Percentiles rank a stretch among this genome's conserved stretches.
Evolutionary conservation across 176 grass and related monocot species (phyloP).

Genomic region (Ampelocalamus luodianensis): DNA sequence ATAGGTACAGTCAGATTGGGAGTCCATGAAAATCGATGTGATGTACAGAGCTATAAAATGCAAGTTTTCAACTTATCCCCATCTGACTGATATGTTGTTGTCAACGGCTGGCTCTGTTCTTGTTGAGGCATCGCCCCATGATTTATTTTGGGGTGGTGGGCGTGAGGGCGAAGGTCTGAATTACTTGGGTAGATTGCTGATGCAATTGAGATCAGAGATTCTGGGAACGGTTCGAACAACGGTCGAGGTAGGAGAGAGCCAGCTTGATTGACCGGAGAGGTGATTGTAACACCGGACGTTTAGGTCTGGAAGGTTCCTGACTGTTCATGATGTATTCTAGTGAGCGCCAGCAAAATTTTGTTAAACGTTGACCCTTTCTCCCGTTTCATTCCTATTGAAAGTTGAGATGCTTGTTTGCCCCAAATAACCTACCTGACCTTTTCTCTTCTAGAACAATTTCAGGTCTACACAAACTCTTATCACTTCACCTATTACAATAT

Average conservation of each 20-base stretch:
- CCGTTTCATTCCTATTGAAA: neutral
- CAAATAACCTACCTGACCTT: neutral
- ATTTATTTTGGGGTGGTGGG: slow-evolving; percentile 93
- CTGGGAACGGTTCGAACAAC: slow-evolving; percentile 26
- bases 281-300: neutral
- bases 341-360: neutral
- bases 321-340: no score
- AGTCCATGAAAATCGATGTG: slow-evolving; percentile 69
- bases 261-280: slow-evolving; percentile 15
- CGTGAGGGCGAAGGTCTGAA: slow-evolving; percentile 89
- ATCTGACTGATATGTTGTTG: slow-evolving; percentile 72
- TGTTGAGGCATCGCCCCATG: slow-evolving; percentile 88
- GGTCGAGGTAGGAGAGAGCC: neutral
- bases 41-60: slow-evolving; percentile 80
- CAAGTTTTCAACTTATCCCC: slow-evolving; percentile 74
- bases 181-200: slow-evolving; percentile 85
- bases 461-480: neutral
- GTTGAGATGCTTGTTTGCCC: neutral
- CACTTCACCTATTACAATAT: neutral
- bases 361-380: neutral
- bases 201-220: slow-evolving; percentile 79
- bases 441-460: neutral
- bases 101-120: slow-evolving; percentile 89
- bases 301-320: neutral
- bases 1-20: slow-evolving; percentile 81